A percentile compares a stretch with the other conserved stretches of the same genome.
Conservation (phyloP, 2,329 filamentous ascomycete genomes). For the Phyllachora maydis region DNA sequence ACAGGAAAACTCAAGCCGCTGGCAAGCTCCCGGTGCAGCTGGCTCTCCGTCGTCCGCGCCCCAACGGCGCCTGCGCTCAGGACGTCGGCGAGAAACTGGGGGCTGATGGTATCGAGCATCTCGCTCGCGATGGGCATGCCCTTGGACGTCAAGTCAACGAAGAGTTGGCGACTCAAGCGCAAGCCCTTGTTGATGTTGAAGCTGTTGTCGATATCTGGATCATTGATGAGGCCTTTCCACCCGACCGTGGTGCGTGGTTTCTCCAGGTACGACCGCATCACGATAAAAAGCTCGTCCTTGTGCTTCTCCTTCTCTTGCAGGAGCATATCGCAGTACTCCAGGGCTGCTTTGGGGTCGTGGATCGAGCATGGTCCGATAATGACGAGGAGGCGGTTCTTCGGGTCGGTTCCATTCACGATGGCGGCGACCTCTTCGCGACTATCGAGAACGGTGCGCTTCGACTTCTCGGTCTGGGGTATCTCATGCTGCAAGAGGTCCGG, state of each 20-base stretch:
- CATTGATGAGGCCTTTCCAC: constrained; percentile 98
- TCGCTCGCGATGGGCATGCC: constrained; percentile 95
- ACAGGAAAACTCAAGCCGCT: constrained; percentile 92
- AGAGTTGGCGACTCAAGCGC: constrained; percentile 69
- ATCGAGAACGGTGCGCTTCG: constrained; percentile 37
- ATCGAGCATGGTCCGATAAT: constrained; percentile 94
- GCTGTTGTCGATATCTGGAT: constrained; percentile 93
- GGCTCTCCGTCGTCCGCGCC: constrained; percentile 89
- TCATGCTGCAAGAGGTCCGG: constrained; percentile 92
- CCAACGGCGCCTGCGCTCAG: constrained; percentile 85
- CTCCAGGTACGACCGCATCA: constrained; percentile 97
- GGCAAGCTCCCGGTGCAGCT: constrained; percentile 86
- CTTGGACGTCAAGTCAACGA: constrained; percentile 74
- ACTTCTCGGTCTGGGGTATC: constrained; percentile 41
- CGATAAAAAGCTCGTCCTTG: constrained; percentile 72
- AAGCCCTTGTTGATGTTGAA: constrained; percentile 99
- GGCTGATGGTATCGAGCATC: constrained; percentile 96
- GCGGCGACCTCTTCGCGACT: constrained; percentile 43
- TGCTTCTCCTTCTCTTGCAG: constrained; percentile 71
- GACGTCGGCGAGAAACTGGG: constrained; percentile 86
- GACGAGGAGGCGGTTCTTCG: constrained; percentile 40
- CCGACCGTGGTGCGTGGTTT: constrained; percentile 95
- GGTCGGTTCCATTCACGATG: constrained; percentile 37
- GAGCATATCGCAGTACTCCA: constrained; percentile 81
- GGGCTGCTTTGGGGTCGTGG: constrained; percentile 76